Evolutionary conservation across 345 rosid species (phyloP), one percentile per base, ranked within the genome.

Genomic region (Nephelium lappaceum): DNA sequence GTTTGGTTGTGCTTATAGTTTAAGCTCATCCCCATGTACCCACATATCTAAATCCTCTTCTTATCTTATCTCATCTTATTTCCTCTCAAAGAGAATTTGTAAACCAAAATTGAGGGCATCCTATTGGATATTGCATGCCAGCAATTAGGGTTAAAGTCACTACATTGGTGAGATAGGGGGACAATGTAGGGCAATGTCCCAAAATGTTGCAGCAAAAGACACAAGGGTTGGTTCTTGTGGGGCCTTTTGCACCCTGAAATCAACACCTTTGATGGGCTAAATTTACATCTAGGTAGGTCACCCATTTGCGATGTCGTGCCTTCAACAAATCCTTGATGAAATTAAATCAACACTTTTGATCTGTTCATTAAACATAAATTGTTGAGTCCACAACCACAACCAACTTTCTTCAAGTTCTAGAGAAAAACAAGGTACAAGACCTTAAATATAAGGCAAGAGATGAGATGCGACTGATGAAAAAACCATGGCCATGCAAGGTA

Each of bases 401-500:
- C 62, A 57, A 57, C 55, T 57, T 57, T 57, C 16, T 3, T 51
- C 4, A 23, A 21, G 7, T 61, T 24, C n/a, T 36, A 3, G 31
- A 11, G 31, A 31, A 65, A 11, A 45, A 19, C 49, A 75, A n/a
- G 68, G 62, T 69, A 70, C 39, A 71, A 5, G 66, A 63, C 15
- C 65, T 68, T 19, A 24, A 38, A 21, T 64, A 67, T 2, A 39
- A 7, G 27, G 24, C 12, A 47, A 76, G 45, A 12, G 63, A 24
- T 61, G 42, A 77, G 86, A 86, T 78, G 83, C 76, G 86, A 86
- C 86, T 71, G 9, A 43, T 71, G 69, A 83, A 61, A 47, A 21
- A 87, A 83, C 43, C 76, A 64, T 80, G 77, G 73, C 93, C 93
- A 77, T 79, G 82, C 55, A 84, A 81, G 80, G 74, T 51, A 69